These are phyloP conservation scores for Nitzschia putrida DNA, from an alignment of 108 stramenopile genomes.

Conservation along the genomic window DNA sequence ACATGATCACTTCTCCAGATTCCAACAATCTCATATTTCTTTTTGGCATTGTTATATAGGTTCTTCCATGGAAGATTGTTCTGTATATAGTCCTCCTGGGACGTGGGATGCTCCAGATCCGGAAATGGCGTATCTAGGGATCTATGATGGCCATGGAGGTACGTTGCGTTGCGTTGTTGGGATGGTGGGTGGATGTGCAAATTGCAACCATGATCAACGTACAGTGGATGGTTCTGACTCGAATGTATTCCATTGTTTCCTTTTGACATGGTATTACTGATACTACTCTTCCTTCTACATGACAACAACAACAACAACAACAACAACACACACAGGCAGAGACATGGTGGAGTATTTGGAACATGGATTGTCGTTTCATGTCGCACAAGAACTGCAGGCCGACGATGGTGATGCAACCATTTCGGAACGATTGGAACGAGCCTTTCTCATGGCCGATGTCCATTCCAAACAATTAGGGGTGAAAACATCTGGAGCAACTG, in stretches of 20 bases:
- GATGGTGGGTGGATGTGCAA: background rate
- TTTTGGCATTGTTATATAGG: no score
- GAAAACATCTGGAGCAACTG: slow-evolving; percentile 90
- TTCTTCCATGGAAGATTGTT: slow-evolving; percentile 95
- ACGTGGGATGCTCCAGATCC: slow-evolving; percentile 62
- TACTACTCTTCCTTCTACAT: background rate
- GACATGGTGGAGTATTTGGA: slow-evolving; percentile 93
- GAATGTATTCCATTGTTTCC: background rate
- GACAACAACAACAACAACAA: background rate
- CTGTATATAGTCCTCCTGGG: slow-evolving; percentile 57
- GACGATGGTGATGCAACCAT: slow-evolving; percentile 43
- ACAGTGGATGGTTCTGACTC: background rate
- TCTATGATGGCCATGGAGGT: slow-evolving; percentile 96
- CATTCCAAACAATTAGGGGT: slow-evolving; percentile 72
- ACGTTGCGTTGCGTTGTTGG: background rate
- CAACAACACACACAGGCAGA: slow-evolving; percentile 41
- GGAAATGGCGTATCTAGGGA: slow-evolving; percentile 71
- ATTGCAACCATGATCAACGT: background rate
- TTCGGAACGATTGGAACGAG: slow-evolving; percentile 67
- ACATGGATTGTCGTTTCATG: slow-evolving; percentile 65
- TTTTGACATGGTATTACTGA: background rate
- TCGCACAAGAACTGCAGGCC: slow-evolving; percentile 75
- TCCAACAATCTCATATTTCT: no score
- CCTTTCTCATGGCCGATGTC: slow-evolving; percentile 92
- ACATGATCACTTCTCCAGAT: no score